A percentile compares a stretch with the other conserved stretches of the same genome.
Conservation (phyloP, 177 flowering plant genomes). For the Vitis hybrid region DNA sequence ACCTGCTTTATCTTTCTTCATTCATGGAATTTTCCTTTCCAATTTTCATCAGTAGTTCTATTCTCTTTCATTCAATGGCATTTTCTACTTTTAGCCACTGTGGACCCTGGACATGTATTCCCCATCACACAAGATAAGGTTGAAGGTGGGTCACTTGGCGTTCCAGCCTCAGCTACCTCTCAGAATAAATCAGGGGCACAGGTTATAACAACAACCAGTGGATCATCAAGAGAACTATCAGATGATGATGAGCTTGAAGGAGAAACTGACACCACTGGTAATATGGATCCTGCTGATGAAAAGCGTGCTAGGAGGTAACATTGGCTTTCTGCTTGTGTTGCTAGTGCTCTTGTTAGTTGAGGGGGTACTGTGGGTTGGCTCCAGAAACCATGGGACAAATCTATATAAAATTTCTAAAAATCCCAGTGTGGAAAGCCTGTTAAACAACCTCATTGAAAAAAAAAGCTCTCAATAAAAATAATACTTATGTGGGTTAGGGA, state of each 20-base stretch:
- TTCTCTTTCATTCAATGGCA: not conserved
- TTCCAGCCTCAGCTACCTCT: constrained; percentile 44
- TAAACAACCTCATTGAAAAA: too few relatives aligned
- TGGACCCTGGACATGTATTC: constrained; percentile 36
- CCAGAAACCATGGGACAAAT: not conserved
- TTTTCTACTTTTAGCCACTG: constrained; percentile 2
- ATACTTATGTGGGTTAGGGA: too few relatives aligned
- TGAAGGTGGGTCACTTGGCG: constrained; percentile 39
- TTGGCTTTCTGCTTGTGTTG: not conserved
- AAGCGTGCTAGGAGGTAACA: constrained; percentile 90
- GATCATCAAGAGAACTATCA: constrained; percentile 83
- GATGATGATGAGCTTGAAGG: constrained; percentile 92
- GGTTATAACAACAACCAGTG: constrained; percentile 64
- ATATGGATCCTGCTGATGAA: constrained; percentile 65
- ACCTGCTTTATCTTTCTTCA: too few relatives aligned
- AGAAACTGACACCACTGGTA: constrained; percentile 56
- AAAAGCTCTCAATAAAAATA: too few relatives aligned
- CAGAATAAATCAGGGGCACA: constrained; percentile 41
- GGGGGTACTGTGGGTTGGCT: not conserved
- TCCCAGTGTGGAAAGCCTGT: not conserved
- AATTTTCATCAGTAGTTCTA: not conserved
- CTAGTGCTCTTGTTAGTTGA: not conserved
- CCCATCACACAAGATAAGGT: constrained; percentile 40
- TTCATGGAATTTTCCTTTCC: too few relatives aligned
- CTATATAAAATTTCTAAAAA: not conserved